phyloP scores from a whole-genome alignment of 73 alveolate genomes.

The Paramecium caudatum region DNA sequence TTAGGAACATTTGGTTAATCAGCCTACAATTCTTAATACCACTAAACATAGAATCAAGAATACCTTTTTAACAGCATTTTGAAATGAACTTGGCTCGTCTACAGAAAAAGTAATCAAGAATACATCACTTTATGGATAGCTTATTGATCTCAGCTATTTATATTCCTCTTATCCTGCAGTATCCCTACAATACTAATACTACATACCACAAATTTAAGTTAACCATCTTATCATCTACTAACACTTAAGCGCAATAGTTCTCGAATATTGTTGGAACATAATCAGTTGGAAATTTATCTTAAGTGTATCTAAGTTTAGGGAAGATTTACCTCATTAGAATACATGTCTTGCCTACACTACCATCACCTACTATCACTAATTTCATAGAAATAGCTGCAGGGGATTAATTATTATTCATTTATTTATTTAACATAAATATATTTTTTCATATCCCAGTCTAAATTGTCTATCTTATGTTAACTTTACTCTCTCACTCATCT shows the following conservation, averaged over 20 bases:
- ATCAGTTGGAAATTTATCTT: conserved; percentile 83
- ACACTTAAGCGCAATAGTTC: conserved; percentile 81
- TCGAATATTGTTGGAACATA: conserved; percentile 86
- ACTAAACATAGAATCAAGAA: neutral
- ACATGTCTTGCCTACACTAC: conserved; percentile 88
- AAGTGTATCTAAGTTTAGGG: conserved; percentile 59
- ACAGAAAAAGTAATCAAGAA: conserved; percentile 83
- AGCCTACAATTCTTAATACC: conserved; percentile 83
- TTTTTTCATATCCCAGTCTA: conserved; percentile 64
- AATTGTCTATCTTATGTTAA: conserved; percentile 38
- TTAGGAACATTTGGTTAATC: conserved; percentile 76
- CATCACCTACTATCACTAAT: conserved; percentile 86
- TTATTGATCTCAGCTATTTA: conserved; percentile 83
- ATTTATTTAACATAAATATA: conserved; percentile 9
- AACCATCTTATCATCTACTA: conserved; percentile 79
- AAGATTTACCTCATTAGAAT: conserved; percentile 75
- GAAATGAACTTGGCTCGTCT: conserved; percentile 80
- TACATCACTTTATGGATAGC: conserved; percentile 85
- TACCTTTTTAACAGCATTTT: conserved; percentile 82
- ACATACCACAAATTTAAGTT: conserved; percentile 75
- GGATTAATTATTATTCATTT: conserved; percentile 5
- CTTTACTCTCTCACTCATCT: conserved; percentile 33
- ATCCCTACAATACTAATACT: conserved; percentile 69
- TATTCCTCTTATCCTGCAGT: conserved; percentile 91
- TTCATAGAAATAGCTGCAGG: conserved; percentile 75